These are phyloP conservation scores for Dioscorea alata DNA, from an alignment of 106 monocot species.

Conservation along the genomic window DNA sequence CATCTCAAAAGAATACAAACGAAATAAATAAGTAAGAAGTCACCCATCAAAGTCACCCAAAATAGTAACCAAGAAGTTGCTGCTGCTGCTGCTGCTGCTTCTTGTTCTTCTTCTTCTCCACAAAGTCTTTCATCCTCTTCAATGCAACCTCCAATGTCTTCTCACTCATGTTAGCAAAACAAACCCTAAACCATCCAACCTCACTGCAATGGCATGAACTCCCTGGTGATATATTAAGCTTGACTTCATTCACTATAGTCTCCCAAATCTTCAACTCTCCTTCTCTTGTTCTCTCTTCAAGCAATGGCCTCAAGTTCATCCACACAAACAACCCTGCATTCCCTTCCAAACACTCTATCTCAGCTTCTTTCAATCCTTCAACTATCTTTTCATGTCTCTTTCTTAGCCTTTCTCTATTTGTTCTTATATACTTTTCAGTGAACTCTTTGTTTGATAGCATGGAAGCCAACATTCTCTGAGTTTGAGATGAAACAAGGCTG, in stretches of 20 bases:
- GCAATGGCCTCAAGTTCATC: constrained; percentile 49
- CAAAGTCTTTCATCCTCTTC: constrained; percentile 36
- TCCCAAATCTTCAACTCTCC: constrained; percentile 67
- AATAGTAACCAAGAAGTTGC: no score
- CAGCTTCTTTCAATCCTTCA: constrained; percentile 33
- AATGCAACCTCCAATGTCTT: constrained; percentile 52
- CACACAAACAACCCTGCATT: constrained; percentile 75
- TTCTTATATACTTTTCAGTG: constrained; percentile 43
- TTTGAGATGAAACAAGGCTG: constrained; percentile 66
- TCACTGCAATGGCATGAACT: constrained; percentile 69
- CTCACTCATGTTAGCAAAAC: constrained; percentile 76
- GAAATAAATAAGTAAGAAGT: no score
- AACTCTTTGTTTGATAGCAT: constrained; percentile 63
- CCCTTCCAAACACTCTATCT: constrained; percentile 50
- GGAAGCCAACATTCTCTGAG: constrained; percentile 49
- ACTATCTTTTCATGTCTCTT: constrained; percentile 29
- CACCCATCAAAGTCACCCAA: no score
- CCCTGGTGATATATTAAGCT: constrained; percentile 66
- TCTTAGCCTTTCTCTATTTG: constrained; percentile 46
- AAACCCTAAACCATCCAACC: constrained; percentile 78
- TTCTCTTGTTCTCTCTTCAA: constrained; percentile 32
- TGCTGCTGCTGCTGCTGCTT: no score
- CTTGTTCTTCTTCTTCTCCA: constrained; percentile 18
- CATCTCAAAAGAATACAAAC: no score
- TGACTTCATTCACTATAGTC: constrained; percentile 35